Evolutionary conservation across 805 yeast species (phyloP), one percentile per base, ranked within the genome.

Genomic region (Lachancea quebecensis): DNA sequence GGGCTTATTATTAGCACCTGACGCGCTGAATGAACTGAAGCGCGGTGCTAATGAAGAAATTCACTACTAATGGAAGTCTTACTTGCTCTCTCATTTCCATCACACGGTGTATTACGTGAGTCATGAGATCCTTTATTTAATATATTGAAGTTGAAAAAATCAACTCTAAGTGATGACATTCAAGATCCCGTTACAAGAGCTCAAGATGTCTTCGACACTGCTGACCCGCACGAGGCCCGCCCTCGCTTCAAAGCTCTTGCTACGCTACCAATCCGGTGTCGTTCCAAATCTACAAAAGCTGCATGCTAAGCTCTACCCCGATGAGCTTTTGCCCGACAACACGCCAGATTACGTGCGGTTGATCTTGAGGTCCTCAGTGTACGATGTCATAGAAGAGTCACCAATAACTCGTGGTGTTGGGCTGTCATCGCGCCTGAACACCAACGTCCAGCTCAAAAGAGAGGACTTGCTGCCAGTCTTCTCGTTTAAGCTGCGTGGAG

Each of bases 401-500:
- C 97, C 98, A 4, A 71, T 89, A 34, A 76, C 86, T 1, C 70
- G 72, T 32, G 98, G 95, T 0, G 76, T 79, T 10, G 79, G 83
- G 25, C 70, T 93, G 39, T 81, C 93, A 1, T 82, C 80, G 40
- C 81, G 79, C 57, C 71, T 81, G n/a, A 85, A 85, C 42, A 73
- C 95, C 38, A 82, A 82, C 35, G 81, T 95, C 12, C 72, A 75
- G 47, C 70, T 93, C 53, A 93, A 93, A 60, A 77, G 99, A 54
- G 99, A 93, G 61, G 99, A 95, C 60, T 71, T 89, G 32, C 74
- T 88, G 46, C 98, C 99, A 0, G 99, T 93, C 4, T 95, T 93
- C 66, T 84, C 95, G 38, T 93, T 93, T 77, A 93, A 93, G 68
- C 73, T 93, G 49, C 82, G 99, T 64, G 99, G 99, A 48, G 99